Conservation (phyloP, 331 rosid species). For the Acacia concinna region DNA sequence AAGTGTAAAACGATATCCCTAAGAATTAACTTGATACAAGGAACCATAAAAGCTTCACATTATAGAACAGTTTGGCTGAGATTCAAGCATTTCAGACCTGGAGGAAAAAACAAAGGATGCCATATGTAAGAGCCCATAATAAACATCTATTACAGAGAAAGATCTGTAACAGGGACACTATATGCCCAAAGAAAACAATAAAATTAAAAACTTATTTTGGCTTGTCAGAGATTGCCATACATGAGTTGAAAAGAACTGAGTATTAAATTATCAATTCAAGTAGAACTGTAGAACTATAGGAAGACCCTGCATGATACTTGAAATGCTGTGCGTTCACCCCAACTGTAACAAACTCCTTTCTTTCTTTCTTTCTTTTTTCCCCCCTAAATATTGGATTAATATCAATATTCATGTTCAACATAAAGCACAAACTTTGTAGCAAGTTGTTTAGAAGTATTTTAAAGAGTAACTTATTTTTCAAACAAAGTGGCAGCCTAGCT, state of each 20-base stretch:
- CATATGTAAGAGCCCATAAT: slow-evolving; percentile 9
- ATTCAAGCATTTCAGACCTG: slow-evolving; percentile 87
- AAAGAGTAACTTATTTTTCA: background rate
- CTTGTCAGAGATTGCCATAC: slow-evolving; percentile 13
- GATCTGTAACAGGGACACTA: background rate
- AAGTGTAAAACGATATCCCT: slow-evolving; percentile 24
- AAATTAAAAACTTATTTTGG: background rate
- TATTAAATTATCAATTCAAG: background rate
- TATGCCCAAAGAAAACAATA: background rate
- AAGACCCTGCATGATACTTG: background rate
- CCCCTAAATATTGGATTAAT: background rate
- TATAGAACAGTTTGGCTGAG: slow-evolving; percentile 74
- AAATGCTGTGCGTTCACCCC: slow-evolving; percentile 18
- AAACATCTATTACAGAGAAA: background rate
- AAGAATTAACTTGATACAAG: slow-evolving; percentile 5
- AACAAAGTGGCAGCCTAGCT: background rate
- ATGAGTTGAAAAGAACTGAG: background rate
- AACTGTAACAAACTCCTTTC: background rate
- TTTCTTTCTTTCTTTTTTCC: background rate
- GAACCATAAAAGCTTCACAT: slow-evolving; percentile 57
- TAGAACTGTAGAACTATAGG: background rate
- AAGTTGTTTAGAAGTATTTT: background rate
- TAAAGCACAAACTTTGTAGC: background rate
- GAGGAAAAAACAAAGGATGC: slow-evolving; percentile 29
- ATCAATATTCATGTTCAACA: background rate